phyloP scores from a whole-genome alignment of 192 early-diverging fungal species.

The Entomortierella lignicola region DNA sequence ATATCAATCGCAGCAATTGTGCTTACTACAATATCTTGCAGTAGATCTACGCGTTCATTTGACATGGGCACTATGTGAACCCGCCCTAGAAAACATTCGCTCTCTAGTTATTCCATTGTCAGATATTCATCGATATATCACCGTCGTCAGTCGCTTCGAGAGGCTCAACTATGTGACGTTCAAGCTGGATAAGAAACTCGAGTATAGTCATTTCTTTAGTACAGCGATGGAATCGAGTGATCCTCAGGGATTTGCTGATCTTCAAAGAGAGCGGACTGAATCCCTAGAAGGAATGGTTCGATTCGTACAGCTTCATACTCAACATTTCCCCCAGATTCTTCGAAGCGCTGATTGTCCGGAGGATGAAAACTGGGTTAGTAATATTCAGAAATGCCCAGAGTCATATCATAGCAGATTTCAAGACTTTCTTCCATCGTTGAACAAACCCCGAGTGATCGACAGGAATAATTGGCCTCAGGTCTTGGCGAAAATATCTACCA shows the following conservation, averaged over 20 bases:
- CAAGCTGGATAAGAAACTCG: conserved; percentile 20
- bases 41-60: conserved; percentile 9
- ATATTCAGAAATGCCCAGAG: not conserved
- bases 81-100: conserved; percentile 13
- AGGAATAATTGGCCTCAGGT: conserved; percentile 15
- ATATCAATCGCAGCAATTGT: not conserved
- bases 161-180: conserved; percentile 11
- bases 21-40: not conserved
- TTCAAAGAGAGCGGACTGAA: not conserved
- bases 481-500: not conserved
- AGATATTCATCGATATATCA: conserved; percentile 10
- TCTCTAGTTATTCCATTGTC: conserved; percentile 18
- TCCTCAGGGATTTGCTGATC: not conserved
- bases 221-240: not conserved
- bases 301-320: conserved; percentile 21
- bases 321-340: not conserved
- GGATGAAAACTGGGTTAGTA: not conserved
- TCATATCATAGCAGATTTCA: not conserved
- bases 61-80: conserved; percentile 20
- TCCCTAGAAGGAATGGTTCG: conserved; percentile 11
- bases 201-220: not conserved
- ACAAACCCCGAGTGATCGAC: conserved; percentile 1
- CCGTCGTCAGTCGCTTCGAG: conserved; percentile 5
- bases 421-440: conserved; percentile 5
- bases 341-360: conserved; percentile 9